A percentile compares a stretch with the other conserved stretches of the same genome.
Conservation (phyloP, 208 protist genomes). For the Leishmania braziliensis region DNA sequence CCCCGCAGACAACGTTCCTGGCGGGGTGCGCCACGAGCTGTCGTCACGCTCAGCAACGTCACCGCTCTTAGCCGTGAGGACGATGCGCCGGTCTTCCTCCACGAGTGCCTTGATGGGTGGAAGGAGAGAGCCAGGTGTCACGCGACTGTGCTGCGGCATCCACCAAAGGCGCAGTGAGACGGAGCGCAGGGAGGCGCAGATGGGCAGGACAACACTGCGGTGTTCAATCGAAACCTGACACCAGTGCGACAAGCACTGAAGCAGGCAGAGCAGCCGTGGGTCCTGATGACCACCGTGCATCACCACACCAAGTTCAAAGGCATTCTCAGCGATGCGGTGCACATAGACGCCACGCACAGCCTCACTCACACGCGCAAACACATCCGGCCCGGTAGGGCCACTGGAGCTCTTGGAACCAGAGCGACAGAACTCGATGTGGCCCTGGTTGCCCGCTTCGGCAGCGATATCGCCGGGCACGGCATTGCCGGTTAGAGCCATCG, state of each 20-base stretch:
- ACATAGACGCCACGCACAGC: slow-evolving; percentile 45
- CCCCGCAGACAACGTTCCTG: not conserved
- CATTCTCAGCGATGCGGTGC: slow-evolving; percentile 13
- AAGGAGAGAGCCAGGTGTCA: slow-evolving; percentile 46
- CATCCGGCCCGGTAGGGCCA: not conserved
- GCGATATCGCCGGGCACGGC: not conserved
- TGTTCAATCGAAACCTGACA: slow-evolving; percentile 13
- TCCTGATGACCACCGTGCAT: slow-evolving; percentile 27
- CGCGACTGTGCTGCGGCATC: slow-evolving; percentile 45
- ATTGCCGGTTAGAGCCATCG: not conserved
- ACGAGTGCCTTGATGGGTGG: slow-evolving; percentile 55
- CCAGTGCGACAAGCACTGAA: slow-evolving; percentile 25
- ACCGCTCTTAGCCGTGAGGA: not conserved
- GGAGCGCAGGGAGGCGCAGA: slow-evolving; percentile 48
- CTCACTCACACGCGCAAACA: not conserved
- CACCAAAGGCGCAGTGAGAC: slow-evolving; percentile 61
- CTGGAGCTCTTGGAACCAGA: not conserved
- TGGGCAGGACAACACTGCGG: slow-evolving; percentile 34
- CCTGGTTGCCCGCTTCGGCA: not conserved
- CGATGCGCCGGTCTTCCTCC: slow-evolving; percentile 26
- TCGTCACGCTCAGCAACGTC: not conserved
- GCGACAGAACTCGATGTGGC: not conserved
- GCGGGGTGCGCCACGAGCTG: not conserved
- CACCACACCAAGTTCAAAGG: slow-evolving; percentile 54
- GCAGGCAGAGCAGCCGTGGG: slow-evolving; percentile 12